A percentile compares a stretch with the other conserved stretches of the same genome.
phyloP scores from a whole-genome alignment of 2,329 filamentous ascomycete genomes.

The Tolypocladium amazonense region DNA sequence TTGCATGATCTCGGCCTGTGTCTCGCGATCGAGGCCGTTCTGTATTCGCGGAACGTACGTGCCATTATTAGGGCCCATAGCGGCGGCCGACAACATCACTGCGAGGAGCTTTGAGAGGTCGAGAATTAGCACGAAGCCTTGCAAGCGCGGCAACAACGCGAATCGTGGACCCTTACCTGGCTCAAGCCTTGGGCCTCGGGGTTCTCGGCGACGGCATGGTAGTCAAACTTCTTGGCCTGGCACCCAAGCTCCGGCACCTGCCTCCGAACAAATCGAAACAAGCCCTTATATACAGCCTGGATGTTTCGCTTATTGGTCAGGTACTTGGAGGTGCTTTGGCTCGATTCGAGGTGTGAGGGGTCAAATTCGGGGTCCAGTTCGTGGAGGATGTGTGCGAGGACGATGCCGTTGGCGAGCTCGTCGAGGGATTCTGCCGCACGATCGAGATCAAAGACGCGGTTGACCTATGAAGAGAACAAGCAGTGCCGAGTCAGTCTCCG shows the following conservation, averaged over 20 bases:
- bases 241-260: conserved; percentile 40
- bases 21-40: conserved; percentile 27
- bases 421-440: conserved; percentile 36
- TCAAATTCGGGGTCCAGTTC: conserved; percentile 49
- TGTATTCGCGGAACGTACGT: conserved; percentile 40
- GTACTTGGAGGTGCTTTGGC: conserved; percentile 29
- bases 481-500: not conserved
- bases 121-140: not conserved
- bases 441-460: conserved; percentile 32
- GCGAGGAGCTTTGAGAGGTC: conserved; percentile 41
- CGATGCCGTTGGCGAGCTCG: conserved; percentile 41
- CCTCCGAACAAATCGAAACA: conserved; percentile 44
- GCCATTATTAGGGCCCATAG: conserved; percentile 45
- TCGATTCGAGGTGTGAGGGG: conserved; percentile 39
- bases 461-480: conserved; percentile 13
- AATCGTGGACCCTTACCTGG: conserved; percentile 29
- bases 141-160: not conserved
- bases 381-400: conserved; percentile 45
- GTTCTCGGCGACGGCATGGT: conserved; percentile 47
- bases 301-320: conserved; percentile 40
- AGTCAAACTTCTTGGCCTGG: conserved; percentile 41
- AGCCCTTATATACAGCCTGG: conserved; percentile 42
- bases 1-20: conserved; percentile 34
- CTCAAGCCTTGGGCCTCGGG: conserved; percentile 42
- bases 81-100: conserved; percentile 49